Evolutionary conservation across 176 grass and related monocot species (phyloP).

Genomic region (Oryza nivara): DNA sequence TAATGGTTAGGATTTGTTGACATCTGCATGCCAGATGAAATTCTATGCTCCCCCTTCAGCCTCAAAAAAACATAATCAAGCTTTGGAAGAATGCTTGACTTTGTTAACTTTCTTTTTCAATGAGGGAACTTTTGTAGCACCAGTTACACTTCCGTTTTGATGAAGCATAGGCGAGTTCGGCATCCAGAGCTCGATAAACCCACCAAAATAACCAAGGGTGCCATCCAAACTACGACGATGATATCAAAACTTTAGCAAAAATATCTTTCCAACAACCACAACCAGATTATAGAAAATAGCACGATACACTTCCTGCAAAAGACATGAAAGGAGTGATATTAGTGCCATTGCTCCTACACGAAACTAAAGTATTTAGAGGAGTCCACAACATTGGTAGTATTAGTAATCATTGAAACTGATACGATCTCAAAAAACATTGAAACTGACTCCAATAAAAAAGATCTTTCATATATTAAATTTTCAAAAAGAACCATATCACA

Average conservation of each 20-base stretch:
- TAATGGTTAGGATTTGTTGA: constrained; percentile 73
- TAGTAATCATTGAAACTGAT: constrained; percentile 28
- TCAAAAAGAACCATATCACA: constrained; percentile 9
- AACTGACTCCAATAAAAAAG: not conserved
- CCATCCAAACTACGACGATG: constrained; percentile 34
- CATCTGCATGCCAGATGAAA: constrained; percentile 68
- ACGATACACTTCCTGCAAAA: constrained; percentile 42
- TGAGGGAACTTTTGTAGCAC: constrained; percentile 36
- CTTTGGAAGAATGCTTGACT: constrained; percentile 30
- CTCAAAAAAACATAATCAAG: constrained; percentile 39
- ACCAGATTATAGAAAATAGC: constrained; percentile 29
- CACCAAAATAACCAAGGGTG: constrained; percentile 39
- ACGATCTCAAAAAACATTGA: constrained; percentile 14
- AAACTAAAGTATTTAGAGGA: constrained; percentile 8
- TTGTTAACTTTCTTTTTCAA: constrained; percentile 42
- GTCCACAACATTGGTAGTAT: not conserved
- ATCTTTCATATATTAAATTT: constrained; percentile 10
- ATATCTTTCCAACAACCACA: constrained; percentile 1
- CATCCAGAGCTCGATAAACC: constrained; percentile 44
- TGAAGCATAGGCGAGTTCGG: constrained; percentile 13
- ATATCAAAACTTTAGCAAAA: constrained; percentile 31
- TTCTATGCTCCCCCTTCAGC: constrained; percentile 25
- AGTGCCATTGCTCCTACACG: constrained; percentile 20
- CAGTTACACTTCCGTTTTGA: constrained; percentile 36
- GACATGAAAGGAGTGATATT: constrained; percentile 32